phyloP scores from a whole-genome alignment of 2,329 filamentous ascomycete genomes.

The Trichophyton schoenleinii region DNA sequence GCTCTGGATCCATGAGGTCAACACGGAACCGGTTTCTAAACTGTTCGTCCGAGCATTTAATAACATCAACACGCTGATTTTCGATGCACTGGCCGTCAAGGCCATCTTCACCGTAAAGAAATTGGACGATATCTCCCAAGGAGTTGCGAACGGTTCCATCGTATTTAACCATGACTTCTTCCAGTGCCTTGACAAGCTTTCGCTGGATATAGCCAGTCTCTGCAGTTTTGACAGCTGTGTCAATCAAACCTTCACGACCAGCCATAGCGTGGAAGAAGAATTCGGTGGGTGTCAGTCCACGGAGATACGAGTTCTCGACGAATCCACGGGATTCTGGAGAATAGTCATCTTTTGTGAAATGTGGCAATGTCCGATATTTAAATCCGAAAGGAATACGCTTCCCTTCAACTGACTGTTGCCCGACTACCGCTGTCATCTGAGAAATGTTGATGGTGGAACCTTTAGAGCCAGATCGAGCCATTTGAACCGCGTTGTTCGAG shows the following conservation, averaged over 20 bases:
- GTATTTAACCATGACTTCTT: constrained; percentile 95
- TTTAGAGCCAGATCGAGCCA: constrained; percentile 94
- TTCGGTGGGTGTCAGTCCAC: constrained; percentile 85
- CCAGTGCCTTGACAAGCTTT: constrained; percentile 91
- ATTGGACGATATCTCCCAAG: constrained; percentile 89
- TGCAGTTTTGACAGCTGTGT: constrained; percentile 97
- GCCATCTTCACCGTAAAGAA: constrained; percentile 94
- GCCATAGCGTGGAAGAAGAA: constrained; percentile 99
- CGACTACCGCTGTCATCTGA: constrained; percentile 96
- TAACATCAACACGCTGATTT: constrained; percentile 76
- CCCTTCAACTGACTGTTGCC: constrained; percentile 95
- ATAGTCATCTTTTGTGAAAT: constrained; percentile 99
- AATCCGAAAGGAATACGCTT: constrained; percentile 99
- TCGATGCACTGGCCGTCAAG: constrained; percentile 89
- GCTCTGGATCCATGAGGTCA: constrained; percentile 64
- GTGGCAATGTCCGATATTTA: constrained; percentile 91
- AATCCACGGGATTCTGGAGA: constrained; percentile 94
- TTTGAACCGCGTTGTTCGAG: constrained; percentile 89
- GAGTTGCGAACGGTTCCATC: constrained; percentile 97
- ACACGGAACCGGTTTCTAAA: constrained; percentile 75
- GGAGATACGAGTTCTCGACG: constrained; percentile 95
- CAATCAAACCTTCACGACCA: constrained; percentile 98
- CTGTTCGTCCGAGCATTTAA: constrained; percentile 62
- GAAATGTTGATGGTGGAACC: constrained; percentile 99
- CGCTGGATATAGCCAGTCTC: constrained; percentile 99